These are phyloP conservation scores for Barnettozyma siamensis DNA, from an alignment of 805 yeast species.

Conservation along the genomic window DNA sequence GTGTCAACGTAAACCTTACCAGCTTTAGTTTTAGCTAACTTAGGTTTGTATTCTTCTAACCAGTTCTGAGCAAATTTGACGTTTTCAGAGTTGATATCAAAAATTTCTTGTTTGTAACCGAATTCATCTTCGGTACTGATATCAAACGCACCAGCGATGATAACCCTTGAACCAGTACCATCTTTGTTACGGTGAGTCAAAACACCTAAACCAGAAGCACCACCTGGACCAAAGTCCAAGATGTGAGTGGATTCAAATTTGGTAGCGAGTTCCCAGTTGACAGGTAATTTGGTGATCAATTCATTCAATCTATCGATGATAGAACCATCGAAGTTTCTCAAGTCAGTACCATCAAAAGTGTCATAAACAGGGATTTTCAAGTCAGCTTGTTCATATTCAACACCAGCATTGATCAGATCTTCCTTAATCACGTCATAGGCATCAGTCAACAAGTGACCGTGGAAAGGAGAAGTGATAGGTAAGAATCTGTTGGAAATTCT, in stretches of 20 bases:
- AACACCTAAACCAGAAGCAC: constrained; percentile 92
- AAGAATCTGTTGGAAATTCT: constrained; percentile 89
- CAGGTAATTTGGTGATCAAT: constrained; percentile 84
- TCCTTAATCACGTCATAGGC: constrained; percentile 62
- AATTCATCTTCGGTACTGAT: constrained; percentile 70
- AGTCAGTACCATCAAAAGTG: constrained; percentile 78
- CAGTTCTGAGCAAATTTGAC: constrained; percentile 86
- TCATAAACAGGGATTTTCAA: constrained; percentile 86
- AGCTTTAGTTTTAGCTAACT: constrained; percentile 63
- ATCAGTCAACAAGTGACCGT: constrained; percentile 73
- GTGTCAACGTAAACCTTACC: constrained; percentile 87
- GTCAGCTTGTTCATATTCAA: constrained; percentile 49
- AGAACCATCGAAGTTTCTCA: constrained; percentile 51
- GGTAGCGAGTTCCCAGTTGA: constrained; percentile 92
- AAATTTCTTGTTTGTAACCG: constrained; percentile 94
- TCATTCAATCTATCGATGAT: constrained; percentile 65
- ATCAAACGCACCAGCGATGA: constrained; percentile 89
- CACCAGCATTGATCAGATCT: constrained; percentile 56
- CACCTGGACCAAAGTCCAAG: constrained; percentile 98
- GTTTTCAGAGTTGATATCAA: constrained; percentile 53
- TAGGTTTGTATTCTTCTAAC: constrained; percentile 85
- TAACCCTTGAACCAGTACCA: constrained; percentile 94
- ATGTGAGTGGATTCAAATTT: constrained; percentile 78
- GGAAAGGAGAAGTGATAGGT: constrained; percentile 96
- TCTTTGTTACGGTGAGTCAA: constrained; percentile 96